phyloP scores from a whole-genome alignment of 192 early-diverging fungal genomes.

The Backusella tuberculispora region DNA sequence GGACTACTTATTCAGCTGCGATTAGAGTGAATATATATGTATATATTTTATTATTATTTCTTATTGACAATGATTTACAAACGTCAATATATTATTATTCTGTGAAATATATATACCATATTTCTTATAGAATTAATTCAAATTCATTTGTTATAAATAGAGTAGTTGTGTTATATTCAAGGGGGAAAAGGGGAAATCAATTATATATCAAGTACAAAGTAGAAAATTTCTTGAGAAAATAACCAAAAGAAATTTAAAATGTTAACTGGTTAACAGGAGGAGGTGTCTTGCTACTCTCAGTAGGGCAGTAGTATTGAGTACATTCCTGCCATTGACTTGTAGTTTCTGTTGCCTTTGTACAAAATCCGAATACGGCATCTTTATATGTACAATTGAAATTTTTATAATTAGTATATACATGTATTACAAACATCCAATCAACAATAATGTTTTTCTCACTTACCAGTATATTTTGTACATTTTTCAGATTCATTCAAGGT shows the following conservation, averaged over 20 bases:
- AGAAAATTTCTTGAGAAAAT: neutral
- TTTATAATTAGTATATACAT: too few relatives aligned
- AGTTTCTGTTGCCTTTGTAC: slow-evolving; percentile 8
- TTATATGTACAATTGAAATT: neutral
- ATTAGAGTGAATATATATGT: too few relatives aligned
- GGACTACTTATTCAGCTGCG: too few relatives aligned
- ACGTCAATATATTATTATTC: too few relatives aligned
- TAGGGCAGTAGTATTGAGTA: neutral
- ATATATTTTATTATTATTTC: too few relatives aligned
- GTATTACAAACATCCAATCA: too few relatives aligned
- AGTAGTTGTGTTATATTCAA: neutral
- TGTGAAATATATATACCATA: too few relatives aligned
- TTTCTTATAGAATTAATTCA: too few relatives aligned
- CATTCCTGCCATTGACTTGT: slow-evolving; percentile 1
- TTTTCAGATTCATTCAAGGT: neutral
- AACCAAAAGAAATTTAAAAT: neutral
- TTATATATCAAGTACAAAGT: neutral
- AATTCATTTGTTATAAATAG: too few relatives aligned
- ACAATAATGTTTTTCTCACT: neutral
- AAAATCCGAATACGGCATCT: slow-evolving; percentile 4
- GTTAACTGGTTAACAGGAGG: neutral
- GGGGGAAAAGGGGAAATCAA: neutral
- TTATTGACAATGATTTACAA: too few relatives aligned
- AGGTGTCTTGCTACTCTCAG: neutral
- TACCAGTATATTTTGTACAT: neutral